These are phyloP conservation scores for Loxodes magnus DNA, from an alignment of 73 alveolate genomes.

Conservation along the genomic window DNA sequence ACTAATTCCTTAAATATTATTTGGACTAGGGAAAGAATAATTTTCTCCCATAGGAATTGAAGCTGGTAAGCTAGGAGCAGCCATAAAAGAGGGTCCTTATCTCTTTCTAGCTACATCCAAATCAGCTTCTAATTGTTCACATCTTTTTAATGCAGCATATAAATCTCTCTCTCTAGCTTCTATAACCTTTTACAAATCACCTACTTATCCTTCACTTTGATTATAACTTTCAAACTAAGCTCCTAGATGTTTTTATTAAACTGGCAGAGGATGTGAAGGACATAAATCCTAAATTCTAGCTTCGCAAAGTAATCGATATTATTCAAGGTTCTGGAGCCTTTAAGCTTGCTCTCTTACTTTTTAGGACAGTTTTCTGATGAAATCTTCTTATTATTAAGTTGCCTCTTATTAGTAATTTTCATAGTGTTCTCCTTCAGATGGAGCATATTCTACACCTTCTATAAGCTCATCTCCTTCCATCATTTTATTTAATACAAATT, in stretches of 20 bases:
- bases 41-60: too few relatives aligned
- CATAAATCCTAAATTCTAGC: slow-evolving; percentile 39
- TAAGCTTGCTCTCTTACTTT: slow-evolving; percentile 66
- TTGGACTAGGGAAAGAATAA: too few relatives aligned
- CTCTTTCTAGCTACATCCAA: slow-evolving; percentile 23
- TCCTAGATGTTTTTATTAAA: slow-evolving; percentile 49
- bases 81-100: slow-evolving; percentile 11
- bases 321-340: slow-evolving; percentile 48
- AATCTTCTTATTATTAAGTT: too few relatives aligned
- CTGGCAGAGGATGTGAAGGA: slow-evolving; percentile 64
- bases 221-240: slow-evolving; percentile 11
- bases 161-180: background rate
- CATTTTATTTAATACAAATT: too few relatives aligned
- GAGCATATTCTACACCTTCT: slow-evolving; percentile 5
- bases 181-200: too few relatives aligned
- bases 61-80: slow-evolving; percentile 11
- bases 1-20: too few relatives aligned
- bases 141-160: slow-evolving; percentile 6
- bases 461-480: background rate
- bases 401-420: too few relatives aligned
- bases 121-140: slow-evolving; percentile 14
- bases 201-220: too few relatives aligned
- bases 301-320: slow-evolving; percentile 57
- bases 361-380: slow-evolving; percentile 45
- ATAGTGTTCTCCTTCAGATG: background rate